A percentile compares a stretch with the other conserved stretches of the same genome.
phyloP scores from a whole-genome alignment of 495 filamentous ascomycete genomes.

The Penicillium soppii region DNA sequence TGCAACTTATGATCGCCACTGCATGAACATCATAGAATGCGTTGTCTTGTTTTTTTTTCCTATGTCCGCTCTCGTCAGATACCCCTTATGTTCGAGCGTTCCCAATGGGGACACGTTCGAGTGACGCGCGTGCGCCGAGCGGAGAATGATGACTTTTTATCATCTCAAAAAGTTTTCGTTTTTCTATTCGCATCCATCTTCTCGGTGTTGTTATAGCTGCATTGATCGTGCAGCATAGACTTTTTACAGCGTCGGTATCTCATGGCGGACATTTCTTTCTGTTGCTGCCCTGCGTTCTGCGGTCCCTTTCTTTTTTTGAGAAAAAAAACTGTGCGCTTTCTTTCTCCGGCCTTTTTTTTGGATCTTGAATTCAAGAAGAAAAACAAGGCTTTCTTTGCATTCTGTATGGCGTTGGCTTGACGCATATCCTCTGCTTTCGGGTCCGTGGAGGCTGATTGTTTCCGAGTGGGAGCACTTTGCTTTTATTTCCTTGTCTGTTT shows the following conservation, averaged over 20 bases:
- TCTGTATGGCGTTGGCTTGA: conserved; percentile 54
- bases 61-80: conserved; percentile 56
- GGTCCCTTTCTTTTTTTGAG: conserved; percentile 16
- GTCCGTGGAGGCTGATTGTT: conserved; percentile 38
- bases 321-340: conserved; percentile 29
- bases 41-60: conserved; percentile 56
- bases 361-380: conserved; percentile 22
- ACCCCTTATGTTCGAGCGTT: conserved; percentile 53
- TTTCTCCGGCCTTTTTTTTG: conserved; percentile 28
- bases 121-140: conserved; percentile 42
- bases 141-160: conserved; percentile 38
- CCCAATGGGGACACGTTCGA: conserved; percentile 41
- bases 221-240: conserved; percentile 47
- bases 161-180: conserved; percentile 43
- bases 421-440: conserved; percentile 38
- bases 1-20: conserved; percentile 50
- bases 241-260: conserved; percentile 54
- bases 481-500: conserved; percentile 27
- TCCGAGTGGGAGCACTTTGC: conserved; percentile 34
- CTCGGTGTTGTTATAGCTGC: conserved; percentile 45
- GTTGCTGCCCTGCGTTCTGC: conserved; percentile 30
- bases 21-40: conserved; percentile 78
- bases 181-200: conserved; percentile 43
- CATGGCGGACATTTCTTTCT: conserved; percentile 45
- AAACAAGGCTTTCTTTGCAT: conserved; percentile 41